A percentile compares a stretch with the other conserved stretches of the same genome.
Conservation (phyloP, 2,329 filamentous ascomycete species). For the Cadophora sp. region DNA sequence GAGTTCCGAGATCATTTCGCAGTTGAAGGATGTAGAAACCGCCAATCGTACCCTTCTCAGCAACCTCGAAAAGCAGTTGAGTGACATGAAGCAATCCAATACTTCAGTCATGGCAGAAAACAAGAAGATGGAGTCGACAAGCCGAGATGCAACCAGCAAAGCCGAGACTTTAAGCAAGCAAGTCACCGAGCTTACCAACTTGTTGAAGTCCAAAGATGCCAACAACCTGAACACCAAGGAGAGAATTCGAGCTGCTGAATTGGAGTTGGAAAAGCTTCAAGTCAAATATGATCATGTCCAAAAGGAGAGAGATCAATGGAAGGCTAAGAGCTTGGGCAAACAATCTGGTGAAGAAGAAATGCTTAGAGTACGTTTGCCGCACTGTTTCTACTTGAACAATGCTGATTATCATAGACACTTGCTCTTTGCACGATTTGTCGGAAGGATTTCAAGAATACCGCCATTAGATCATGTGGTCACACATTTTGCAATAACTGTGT, state of each 20-base stretch:
- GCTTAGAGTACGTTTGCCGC: slow-evolving; percentile 73
- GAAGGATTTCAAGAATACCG: slow-evolving; percentile 91
- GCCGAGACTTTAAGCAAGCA: slow-evolving; percentile 78
- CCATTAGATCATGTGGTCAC: slow-evolving; percentile 92
- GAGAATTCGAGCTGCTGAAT: slow-evolving; percentile 67
- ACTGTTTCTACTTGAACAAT: slow-evolving; percentile 7
- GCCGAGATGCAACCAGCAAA: slow-evolving; percentile 71
- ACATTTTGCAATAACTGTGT: slow-evolving; percentile 92
- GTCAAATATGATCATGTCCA: slow-evolving; percentile 78
- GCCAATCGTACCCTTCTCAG: slow-evolving; percentile 76
- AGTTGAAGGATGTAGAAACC: slow-evolving; percentile 88
- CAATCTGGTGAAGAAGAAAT: slow-evolving; percentile 84
- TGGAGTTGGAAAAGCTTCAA: slow-evolving; percentile 81
- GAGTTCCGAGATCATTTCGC: slow-evolving; percentile 90
- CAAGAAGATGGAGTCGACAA: slow-evolving; percentile 75
- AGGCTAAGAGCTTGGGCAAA: slow-evolving; percentile 80
- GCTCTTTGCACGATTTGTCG: slow-evolving; percentile 93
- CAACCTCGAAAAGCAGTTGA: slow-evolving; percentile 90
- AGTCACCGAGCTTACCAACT: slow-evolving; percentile 74
- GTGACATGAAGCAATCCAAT: slow-evolving; percentile 81
- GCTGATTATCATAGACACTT: slow-evolving; percentile 63
- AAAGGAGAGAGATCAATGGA: slow-evolving; percentile 87
- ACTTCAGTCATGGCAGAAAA: slow-evolving; percentile 73
- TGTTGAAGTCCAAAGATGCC: slow-evolving; percentile 79
- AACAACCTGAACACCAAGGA: slow-evolving; percentile 58